Evolutionary conservation across 176 grass and related monocot genomes (phyloP).

Genomic region (Eleusine indica): DNA sequence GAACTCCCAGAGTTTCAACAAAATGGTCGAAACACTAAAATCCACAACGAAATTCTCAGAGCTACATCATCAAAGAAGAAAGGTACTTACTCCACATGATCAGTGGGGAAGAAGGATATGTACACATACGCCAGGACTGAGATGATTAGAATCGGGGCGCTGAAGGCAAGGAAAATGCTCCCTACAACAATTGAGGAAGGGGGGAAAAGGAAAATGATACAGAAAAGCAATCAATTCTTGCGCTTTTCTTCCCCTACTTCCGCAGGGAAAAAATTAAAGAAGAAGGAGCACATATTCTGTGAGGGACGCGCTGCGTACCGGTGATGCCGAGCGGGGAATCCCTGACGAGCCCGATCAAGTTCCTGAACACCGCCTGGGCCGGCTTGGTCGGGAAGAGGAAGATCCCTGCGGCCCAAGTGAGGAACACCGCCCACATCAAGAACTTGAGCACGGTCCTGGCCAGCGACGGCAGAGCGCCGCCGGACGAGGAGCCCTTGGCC

Average conservation of each 20-base stretch:
- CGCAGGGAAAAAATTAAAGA: not conserved
- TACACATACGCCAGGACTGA: constrained; percentile 72
- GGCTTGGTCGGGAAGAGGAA: constrained; percentile 69
- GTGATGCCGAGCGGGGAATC: constrained; percentile 59
- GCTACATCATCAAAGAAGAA: not conserved
- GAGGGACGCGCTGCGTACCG: constrained; percentile 31
- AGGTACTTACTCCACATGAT: constrained; percentile 61
- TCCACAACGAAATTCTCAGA: constrained; percentile 6
- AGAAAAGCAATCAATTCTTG: not conserved
- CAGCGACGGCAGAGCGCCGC: constrained; percentile 41
- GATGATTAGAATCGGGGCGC: constrained; percentile 75
- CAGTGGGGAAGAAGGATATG: constrained; percentile 58
- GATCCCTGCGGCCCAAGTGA: constrained; percentile 67
- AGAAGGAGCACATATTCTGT: not conserved
- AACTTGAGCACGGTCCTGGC: constrained; percentile 64
- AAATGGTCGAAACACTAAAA: not conserved
- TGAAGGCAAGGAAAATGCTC: constrained; percentile 73
- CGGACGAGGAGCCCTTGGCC: constrained; percentile 9
- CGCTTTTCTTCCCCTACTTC: not conserved
- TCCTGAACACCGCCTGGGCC: constrained; percentile 28
- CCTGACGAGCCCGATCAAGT: constrained; percentile 33
- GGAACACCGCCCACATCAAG: constrained; percentile 76
- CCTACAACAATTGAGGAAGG: constrained; percentile 49
- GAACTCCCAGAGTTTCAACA: not conserved
- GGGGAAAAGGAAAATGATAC: not conserved